These are phyloP conservation scores for Vaccinium darrowii DNA, from an alignment of 148 eudicot species.

Conservation along the genomic window DNA sequence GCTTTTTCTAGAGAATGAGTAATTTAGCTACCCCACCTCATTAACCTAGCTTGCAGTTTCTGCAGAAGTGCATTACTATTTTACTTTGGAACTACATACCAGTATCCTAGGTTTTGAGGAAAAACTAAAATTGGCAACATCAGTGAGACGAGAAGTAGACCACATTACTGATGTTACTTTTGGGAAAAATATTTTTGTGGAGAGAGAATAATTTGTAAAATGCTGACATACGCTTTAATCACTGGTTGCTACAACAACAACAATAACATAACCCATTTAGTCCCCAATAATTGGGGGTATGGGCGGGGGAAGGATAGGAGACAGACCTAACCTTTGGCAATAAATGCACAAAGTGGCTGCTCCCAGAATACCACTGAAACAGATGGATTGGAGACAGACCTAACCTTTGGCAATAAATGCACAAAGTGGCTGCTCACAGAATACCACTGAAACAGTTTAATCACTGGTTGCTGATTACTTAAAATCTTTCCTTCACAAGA, in stretches of 20 bases:
- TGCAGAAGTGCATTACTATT: slow-evolving; percentile 1
- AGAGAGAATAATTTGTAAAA: background rate
- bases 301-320: no score
- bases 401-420: no score
- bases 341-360: no score
- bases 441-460: no score
- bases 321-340: no score
- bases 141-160: background rate
- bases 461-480: background rate
- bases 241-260: background rate
- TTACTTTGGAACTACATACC: background rate
- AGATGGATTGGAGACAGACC: no score
- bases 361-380: no score
- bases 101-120: background rate
- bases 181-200: background rate
- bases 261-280: no score
- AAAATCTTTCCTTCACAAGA: background rate
- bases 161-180: background rate
- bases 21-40: slow-evolving; percentile 18
- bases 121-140: background rate
- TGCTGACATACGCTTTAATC: background rate
- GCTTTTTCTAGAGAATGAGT: slow-evolving; percentile 96
- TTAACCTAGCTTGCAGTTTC: background rate
- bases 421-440: no score
- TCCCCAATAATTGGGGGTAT: no score